Conservation (phyloP, 257 asterid genomes). For the Avicennia marina region DNA sequence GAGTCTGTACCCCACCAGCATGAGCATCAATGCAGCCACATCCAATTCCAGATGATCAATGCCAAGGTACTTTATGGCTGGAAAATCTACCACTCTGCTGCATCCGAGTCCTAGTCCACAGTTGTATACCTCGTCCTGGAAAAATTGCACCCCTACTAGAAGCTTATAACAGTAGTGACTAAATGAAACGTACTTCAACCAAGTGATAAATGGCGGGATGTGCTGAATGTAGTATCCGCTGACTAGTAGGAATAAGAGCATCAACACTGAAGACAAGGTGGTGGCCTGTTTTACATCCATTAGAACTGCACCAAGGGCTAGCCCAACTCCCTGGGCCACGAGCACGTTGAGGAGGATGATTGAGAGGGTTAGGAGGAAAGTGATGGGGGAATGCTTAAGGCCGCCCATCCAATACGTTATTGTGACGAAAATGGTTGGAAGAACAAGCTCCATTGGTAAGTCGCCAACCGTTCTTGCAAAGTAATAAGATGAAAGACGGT, state of each 20-base stretch:
- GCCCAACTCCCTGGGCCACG: slow-evolving; percentile 80
- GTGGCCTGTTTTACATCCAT: slow-evolving; percentile 78
- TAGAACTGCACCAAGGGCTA: slow-evolving; percentile 75
- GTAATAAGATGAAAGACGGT: slow-evolving; percentile 72
- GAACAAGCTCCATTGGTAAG: slow-evolving; percentile 79
- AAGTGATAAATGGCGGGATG: slow-evolving; percentile 54
- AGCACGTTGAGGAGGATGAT: slow-evolving; percentile 65
- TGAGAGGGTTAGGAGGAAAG: slow-evolving; percentile 50
- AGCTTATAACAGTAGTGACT: slow-evolving; percentile 70
- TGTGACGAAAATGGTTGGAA: slow-evolving; percentile 68
- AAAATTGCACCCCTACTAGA: slow-evolving; percentile 66
- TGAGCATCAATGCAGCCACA: slow-evolving; percentile 55
- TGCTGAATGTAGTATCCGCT: slow-evolving; percentile 84
- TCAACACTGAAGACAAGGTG: slow-evolving; percentile 57
- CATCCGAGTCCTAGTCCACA: slow-evolving; percentile 39
- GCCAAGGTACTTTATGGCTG: slow-evolving; percentile 57
- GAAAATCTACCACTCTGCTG: slow-evolving; percentile 54
- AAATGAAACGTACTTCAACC: slow-evolving; percentile 74
- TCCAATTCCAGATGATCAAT: slow-evolving; percentile 45
- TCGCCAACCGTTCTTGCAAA: slow-evolving; percentile 66
- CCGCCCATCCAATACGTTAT: slow-evolving; percentile 89
- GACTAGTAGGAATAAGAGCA: slow-evolving; percentile 65
- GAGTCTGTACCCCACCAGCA: slow-evolving; percentile 73
- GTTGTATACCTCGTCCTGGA: slow-evolving; percentile 44
- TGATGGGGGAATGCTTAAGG: slow-evolving; percentile 47